Base-by-base conservation (phyloP, 371 early-diverging fungal genomes). In the Apophysomyces variabilis region DNA sequence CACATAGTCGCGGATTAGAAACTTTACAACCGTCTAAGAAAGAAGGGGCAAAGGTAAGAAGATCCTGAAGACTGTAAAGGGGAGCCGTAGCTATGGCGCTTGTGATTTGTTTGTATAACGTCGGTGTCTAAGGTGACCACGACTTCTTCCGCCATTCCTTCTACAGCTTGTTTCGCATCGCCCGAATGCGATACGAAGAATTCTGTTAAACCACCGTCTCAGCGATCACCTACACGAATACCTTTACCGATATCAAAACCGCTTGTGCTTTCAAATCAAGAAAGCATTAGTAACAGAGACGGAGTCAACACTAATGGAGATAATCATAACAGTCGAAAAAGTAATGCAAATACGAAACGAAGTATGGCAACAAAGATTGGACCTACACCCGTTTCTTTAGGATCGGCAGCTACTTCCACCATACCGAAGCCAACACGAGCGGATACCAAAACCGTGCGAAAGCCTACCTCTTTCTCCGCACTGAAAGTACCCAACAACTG, bases 11-110 rank as follows among this genome's bases (percentile, higher is more conserved):
- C 9, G 18, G 16, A 21, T 50, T 26, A 4, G 54, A 50, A 44
- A 64, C 56, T 8, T 56, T 18, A 37, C 26, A 61, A 7, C 38
- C 43, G 35, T 66, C 47, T 59, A 57, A 64, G 37, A 62, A 79
- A 62, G 77, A 77, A 70, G 72, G 83, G 64, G 83, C 75, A 54
- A 77, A 79, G 78, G 83, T 82, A 78, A 64, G 59, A 50, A 50
- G 32, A 50, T 50, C 8, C 13, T 41, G 41, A 11, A 21, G 11
- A 50, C 54, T 7, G 9, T 18, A 50, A 50, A 50, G 54, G 54
- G 54, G 54, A 50, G 54, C 9, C 16, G 54, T 16, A 21, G 54
- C 16, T 50, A 26, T 26, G 9, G 54, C 21, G 16, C 21, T 50
- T 50, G n/a, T 47, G 54, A 50, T 50, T 50, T 50, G 21, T n/a